Evolutionary conservation across 805 yeast species (phyloP).

Genomic region (Spathaspora sp.): DNA sequence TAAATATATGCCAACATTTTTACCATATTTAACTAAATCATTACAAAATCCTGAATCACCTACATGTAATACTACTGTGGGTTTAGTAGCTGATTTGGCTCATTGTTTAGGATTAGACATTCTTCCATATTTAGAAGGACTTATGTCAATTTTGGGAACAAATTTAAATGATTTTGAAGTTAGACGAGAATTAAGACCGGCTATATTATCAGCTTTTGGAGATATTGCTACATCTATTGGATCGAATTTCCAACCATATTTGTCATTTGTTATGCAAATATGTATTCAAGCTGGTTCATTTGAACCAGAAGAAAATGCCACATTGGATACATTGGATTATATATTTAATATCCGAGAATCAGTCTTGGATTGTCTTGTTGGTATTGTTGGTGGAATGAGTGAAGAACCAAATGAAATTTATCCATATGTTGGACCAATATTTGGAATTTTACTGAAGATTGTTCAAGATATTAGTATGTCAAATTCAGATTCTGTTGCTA

Average conservation of each 20-base stretch:
- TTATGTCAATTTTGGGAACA: slow-evolving; percentile 80
- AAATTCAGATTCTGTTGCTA: slow-evolving; percentile 64
- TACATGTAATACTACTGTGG: slow-evolving; percentile 86
- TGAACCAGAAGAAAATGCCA: slow-evolving; percentile 56
- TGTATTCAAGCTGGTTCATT: slow-evolving; percentile 63
- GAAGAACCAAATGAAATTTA: slow-evolving; percentile 61
- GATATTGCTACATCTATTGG: slow-evolving; percentile 93
- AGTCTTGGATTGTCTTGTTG: slow-evolving; percentile 93
- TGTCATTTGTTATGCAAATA: slow-evolving; percentile 75
- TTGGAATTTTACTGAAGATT: slow-evolving; percentile 61
- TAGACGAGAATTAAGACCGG: slow-evolving; percentile 79
- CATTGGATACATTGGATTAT: slow-evolving; percentile 76
- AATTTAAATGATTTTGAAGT: slow-evolving; percentile 64
- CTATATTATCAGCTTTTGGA: slow-evolving; percentile 89
- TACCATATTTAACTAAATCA: slow-evolving; percentile 79
- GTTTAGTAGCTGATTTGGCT: slow-evolving; percentile 89
- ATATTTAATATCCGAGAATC: slow-evolving; percentile 72
- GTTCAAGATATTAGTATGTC: slow-evolving; percentile 58
- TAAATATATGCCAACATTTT: slow-evolving; percentile 74
- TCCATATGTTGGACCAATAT: slow-evolving; percentile 66
- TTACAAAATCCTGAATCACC: slow-evolving; percentile 79
- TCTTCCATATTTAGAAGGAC: slow-evolving; percentile 69
- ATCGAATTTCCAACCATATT: slow-evolving; percentile 66
- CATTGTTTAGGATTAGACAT: slow-evolving; percentile 79
- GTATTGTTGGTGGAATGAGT: slow-evolving; percentile 87